Percentiles rank a stretch among this genome's conserved stretches.
Evolutionary conservation across 129 eudicot genomes (phyloP).

Genomic region (Flaveria bidentis): DNA sequence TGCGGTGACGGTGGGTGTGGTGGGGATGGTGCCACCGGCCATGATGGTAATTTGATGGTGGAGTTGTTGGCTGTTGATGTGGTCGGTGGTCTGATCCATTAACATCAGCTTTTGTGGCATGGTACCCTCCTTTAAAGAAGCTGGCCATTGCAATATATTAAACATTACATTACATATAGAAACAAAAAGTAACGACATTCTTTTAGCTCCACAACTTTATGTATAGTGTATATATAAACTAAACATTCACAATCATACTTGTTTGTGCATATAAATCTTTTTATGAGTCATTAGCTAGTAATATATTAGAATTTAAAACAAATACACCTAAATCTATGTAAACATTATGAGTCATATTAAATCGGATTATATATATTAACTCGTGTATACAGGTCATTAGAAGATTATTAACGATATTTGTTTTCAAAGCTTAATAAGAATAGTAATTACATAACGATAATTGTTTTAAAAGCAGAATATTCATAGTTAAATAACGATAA

Average conservation of each 20-base stretch:
- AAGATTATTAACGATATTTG: too few relatives aligned
- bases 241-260: not conserved
- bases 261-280: conserved; percentile 11
- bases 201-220: not conserved
- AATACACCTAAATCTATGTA: not conserved
- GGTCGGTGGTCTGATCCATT: conserved; percentile 42
- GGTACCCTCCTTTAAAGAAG: conserved; percentile 39
- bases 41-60: conserved; percentile 68
- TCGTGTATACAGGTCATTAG: too few relatives aligned
- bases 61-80: conserved; percentile 30
- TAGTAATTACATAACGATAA: too few relatives aligned
- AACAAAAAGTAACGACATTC: conserved; percentile 23
- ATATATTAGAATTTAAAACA: not conserved
- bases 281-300: not conserved
- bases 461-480: too few relatives aligned
- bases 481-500: not conserved
- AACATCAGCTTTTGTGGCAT: conserved; percentile 61
- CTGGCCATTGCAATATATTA: conserved; percentile 34
- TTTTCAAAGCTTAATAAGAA: too few relatives aligned
- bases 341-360: not conserved
- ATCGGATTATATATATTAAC: too few relatives aligned
- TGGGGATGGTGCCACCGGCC: conserved; percentile 35
- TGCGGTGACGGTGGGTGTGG: conserved; percentile 21
- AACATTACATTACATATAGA: not conserved
- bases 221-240: not conserved